Base-by-base conservation (phyloP, 1,139 yeast genomes). In the Yamadazyma buinensis region DNA sequence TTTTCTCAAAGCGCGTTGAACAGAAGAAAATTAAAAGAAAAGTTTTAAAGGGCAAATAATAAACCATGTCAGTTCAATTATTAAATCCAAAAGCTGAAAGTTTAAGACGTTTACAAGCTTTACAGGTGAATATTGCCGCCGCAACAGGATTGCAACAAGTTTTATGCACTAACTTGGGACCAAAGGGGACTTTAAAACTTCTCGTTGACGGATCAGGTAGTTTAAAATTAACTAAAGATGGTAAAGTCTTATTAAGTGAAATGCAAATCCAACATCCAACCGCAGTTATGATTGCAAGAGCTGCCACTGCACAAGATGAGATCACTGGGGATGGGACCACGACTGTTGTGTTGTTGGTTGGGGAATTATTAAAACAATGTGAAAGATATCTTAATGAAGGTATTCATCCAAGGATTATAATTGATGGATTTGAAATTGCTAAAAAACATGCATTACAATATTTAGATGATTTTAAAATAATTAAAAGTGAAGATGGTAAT, bases 181-280 rank as follows among this genome's bases (percentile, higher is more conserved):
- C 99, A 29, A 87, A 87, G 57, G 99, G 99, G 36, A 94, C 99
- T 21, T 70, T 94, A 53, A 92, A 92, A 66, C 84, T 92, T 81
- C 69, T 92, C 40, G 99, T 92, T 34, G 98, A 92, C 58, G 98
- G 99, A 45, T 81, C 96, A 3, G 99, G 99, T 24, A 81, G 83
- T 52, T 84, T 92, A 59, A 94, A 92, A 63, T 77, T 92, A 51
- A 92, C 99, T 41, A 92, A 92, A 58, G 99, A 92, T 61, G 99
- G 99, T 38, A 90, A 92, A 55, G 97, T 94, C 11, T 70, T 92
- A 43, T 68, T 92, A 41, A 77, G 87, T 20, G 98, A 92, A 57
- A 92, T 92, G 99, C 99, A 94, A 64, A 94, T 92, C 59, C 97
- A 92, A 60, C 92, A 92, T 47, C 99, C 99, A n/a, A 94, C 99